Evolutionary conservation across 2,329 filamentous ascomycete species (phyloP), one percentile per base, ranked within the genome.

Genomic region (Furcasterigmium sp.): DNA sequence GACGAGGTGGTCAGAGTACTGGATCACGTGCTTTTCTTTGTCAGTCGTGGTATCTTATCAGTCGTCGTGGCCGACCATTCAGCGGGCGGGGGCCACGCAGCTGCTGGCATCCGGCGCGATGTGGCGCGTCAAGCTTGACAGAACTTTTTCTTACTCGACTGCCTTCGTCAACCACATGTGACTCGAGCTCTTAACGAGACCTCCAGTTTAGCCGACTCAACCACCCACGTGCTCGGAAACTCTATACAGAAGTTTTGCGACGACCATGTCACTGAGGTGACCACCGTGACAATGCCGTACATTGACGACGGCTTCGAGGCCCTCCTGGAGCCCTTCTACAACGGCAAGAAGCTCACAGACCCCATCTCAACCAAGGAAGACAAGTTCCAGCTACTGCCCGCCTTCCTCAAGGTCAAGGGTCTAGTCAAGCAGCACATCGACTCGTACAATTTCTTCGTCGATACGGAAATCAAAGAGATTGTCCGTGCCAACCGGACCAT

Each of bases 361-460:
- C 76, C 78, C 34, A 80, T 84, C 51, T 80, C 74, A 21, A 80
- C 74, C 43, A 76, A 74, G 53, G 76, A 86, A 57, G 93, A 98
- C 70, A 98, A 98, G 74, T 96, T 91, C 80, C 95, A 97, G 62
- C 75, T 98, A 34, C 70, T 98, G 21, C 94, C 93, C 1, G 93
- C 93, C n/a, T 98, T 98, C 64, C 72, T 98, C 46, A 96, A 96
- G 65, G 91, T 96, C 56, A 98, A 98, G 67, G 91, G 91, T 45
- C 73, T 96, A 45, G 91, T 96, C 42, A 96, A 96, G 65, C 91
- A 97, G 72, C 91, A 96, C 64, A 91, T 95, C 59, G 94, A 98
- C 70, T 97, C 93, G 19, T 98, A 94, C 75, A 96, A 98, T 68
- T 95, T 93, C 68, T 97, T 98, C 56, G 86, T 96, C 53, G 89